Conservation (phyloP, 306 rosid genomes). For the Delonix regia region DNA sequence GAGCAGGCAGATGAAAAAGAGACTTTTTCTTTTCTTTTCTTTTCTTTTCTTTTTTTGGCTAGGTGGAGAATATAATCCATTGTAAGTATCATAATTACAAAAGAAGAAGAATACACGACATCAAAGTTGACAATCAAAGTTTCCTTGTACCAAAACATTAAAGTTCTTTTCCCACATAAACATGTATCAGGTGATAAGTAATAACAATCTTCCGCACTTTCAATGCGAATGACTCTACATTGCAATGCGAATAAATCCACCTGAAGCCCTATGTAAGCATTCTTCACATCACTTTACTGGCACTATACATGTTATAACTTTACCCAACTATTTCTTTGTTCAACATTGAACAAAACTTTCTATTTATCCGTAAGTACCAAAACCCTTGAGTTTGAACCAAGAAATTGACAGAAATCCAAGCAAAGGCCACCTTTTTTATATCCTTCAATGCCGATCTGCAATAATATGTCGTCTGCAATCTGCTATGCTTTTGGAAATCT, state of each 20-base stretch:
- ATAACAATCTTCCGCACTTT: constrained; percentile 9
- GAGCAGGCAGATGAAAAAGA: not conserved
- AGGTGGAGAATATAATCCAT: not conserved
- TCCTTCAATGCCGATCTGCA: not conserved
- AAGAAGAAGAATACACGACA: not conserved
- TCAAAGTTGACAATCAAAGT: not conserved
- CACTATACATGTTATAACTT: constrained; percentile 2
- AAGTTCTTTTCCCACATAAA: not conserved
- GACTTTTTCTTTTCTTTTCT: not conserved
- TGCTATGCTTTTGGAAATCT: not conserved
- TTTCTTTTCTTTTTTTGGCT: not conserved
- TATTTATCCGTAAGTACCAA: not conserved
- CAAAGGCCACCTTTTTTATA: constrained; percentile 9
- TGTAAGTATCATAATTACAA: not conserved
- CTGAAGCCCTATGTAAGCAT: constrained; percentile 12
- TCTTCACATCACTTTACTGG: not conserved
- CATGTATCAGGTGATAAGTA: not conserved
- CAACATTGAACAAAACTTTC: not conserved
- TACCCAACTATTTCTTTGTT: constrained; percentile 4
- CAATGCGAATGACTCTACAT: constrained; percentile 12
- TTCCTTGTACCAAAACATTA: not conserved
- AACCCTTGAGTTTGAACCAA: not conserved
- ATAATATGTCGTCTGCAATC: not conserved
- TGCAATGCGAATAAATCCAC: constrained; percentile 15
- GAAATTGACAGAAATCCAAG: not conserved